These are phyloP conservation scores for Colletotrichum nymphaeae DNA, from an alignment of 2,329 filamentous ascomycete genomes.

Conservation along the genomic window DNA sequence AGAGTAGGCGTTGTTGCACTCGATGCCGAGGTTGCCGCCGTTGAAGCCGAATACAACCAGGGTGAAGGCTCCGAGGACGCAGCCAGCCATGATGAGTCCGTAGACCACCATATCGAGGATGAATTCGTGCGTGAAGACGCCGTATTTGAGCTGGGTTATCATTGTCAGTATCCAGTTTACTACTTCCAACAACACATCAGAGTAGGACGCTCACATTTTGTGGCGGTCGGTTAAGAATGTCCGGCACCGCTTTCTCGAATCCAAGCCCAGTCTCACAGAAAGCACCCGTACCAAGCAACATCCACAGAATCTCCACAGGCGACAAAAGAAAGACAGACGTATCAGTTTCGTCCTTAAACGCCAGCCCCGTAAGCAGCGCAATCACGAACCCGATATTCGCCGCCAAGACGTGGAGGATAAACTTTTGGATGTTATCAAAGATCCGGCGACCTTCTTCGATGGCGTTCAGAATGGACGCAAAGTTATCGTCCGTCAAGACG, in stretches of 20 bases:
- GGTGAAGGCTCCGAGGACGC: slow-evolving; percentile 45
- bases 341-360: slow-evolving; percentile 68
- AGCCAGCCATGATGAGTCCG: slow-evolving; percentile 69
- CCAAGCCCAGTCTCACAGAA: slow-evolving; percentile 77
- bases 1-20: slow-evolving; percentile 65
- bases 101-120: slow-evolving; percentile 70
- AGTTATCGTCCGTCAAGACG: slow-evolving; percentile 75
- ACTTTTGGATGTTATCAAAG: slow-evolving; percentile 76
- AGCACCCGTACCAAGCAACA: slow-evolving; percentile 71
- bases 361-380: slow-evolving; percentile 72
- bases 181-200: no score
- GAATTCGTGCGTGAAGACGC: slow-evolving; percentile 70
- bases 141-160: slow-evolving; percentile 40
- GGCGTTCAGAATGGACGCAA: slow-evolving; percentile 71
- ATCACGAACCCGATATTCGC: slow-evolving; percentile 73
- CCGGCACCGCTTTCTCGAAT: slow-evolving; percentile 71
- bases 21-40: slow-evolving; percentile 57
- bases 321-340: slow-evolving; percentile 74
- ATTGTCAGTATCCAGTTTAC: no score
- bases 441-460: slow-evolving; percentile 74
- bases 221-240: slow-evolving; percentile 71
- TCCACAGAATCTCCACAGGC: slow-evolving; percentile 76
- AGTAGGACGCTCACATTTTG: slow-evolving; percentile 38
- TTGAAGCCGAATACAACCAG: slow-evolving; percentile 52
- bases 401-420: slow-evolving; percentile 68